Conservation (phyloP, 495 filamentous ascomycete species). For the Penicillium longicatenatum region DNA sequence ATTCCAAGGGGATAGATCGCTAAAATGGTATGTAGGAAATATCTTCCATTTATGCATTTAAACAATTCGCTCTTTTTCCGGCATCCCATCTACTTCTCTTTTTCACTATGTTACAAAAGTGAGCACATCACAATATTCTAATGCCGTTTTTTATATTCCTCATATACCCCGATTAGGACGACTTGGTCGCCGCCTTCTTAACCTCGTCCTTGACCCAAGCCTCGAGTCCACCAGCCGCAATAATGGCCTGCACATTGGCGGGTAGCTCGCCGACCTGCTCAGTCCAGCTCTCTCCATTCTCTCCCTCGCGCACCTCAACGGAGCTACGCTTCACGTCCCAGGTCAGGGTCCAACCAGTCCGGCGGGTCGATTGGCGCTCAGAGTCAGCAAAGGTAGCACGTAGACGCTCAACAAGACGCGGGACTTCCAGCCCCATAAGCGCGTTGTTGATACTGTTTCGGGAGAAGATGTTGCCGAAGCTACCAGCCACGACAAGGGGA, state of each 20-base stretch:
- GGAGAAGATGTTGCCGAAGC: constrained; percentile 87
- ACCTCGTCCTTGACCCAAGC: constrained; percentile 71
- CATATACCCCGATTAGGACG: not conserved
- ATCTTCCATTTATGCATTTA: not conserved
- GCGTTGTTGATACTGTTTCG: constrained; percentile 94
- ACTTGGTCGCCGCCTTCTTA: constrained; percentile 45
- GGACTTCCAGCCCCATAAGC: constrained; percentile 80
- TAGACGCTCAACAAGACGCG: constrained; percentile 67
- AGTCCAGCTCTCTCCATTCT: constrained; percentile 64
- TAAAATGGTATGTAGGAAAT: not conserved
- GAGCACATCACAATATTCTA: not conserved
- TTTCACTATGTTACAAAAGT: not conserved
- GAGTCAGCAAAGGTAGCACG: constrained; percentile 58
- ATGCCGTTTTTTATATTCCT: not conserved
- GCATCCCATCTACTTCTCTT: not conserved
- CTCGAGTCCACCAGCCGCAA: constrained; percentile 74
- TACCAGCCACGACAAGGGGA: constrained; percentile 79
- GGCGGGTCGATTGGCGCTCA: constrained; percentile 52
- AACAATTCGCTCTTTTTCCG: not conserved
- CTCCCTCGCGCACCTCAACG: constrained; percentile 71
- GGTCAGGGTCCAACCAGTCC: constrained; percentile 84
- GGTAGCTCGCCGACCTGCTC: constrained; percentile 84
- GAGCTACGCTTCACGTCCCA: constrained; percentile 81
- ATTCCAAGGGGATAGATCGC: not conserved
- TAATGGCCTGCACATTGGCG: constrained; percentile 87